Evolutionary conservation across 176 grass and related monocot genomes (phyloP).

Genomic region (Guadua angustifolia): DNA sequence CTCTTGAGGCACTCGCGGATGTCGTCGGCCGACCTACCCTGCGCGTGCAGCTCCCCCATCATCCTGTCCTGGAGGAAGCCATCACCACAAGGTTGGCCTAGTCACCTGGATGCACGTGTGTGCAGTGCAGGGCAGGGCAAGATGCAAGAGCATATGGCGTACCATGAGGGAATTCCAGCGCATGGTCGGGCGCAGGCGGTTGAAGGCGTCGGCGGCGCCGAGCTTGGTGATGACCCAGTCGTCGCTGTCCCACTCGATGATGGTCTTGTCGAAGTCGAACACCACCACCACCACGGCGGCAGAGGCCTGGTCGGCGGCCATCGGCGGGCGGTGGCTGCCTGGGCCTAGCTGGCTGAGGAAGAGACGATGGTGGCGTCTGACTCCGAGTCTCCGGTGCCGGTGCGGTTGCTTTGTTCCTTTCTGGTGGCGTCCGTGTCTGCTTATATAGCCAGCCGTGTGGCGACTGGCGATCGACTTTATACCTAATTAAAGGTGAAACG

Average conservation of each 20-base stretch:
- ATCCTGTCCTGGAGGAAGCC: conserved; percentile 65
- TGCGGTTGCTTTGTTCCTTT: background rate
- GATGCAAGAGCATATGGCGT: background rate
- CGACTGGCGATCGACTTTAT: too few species aligned
- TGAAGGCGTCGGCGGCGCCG: conserved; percentile 61
- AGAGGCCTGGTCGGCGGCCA: conserved; percentile 27
- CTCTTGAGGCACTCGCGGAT: conserved; percentile 64
- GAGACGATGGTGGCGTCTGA: background rate
- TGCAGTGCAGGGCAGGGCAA: background rate
- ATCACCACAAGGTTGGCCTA: background rate
- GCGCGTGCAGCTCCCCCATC: conserved; percentile 76
- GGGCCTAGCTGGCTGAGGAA: background rate
- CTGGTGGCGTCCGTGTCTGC: background rate
- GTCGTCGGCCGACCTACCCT: conserved; percentile 60
- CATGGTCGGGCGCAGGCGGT: conserved; percentile 63
- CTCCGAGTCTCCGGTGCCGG: background rate
- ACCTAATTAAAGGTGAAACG: background rate
- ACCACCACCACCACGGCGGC: conserved; percentile 46
- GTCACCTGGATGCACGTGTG: background rate
- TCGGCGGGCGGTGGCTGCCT: conserved; percentile 7
- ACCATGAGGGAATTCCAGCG: conserved; percentile 78
- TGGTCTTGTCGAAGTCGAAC: conserved; percentile 91
- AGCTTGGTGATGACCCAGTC: conserved; percentile 73
- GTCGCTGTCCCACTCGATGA: conserved; percentile 91
- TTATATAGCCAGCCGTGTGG: conserved; percentile 19